phyloP scores from a whole-genome alignment of 2,329 filamentous ascomycete species.

The Rhynchosporium secalis region DNA sequence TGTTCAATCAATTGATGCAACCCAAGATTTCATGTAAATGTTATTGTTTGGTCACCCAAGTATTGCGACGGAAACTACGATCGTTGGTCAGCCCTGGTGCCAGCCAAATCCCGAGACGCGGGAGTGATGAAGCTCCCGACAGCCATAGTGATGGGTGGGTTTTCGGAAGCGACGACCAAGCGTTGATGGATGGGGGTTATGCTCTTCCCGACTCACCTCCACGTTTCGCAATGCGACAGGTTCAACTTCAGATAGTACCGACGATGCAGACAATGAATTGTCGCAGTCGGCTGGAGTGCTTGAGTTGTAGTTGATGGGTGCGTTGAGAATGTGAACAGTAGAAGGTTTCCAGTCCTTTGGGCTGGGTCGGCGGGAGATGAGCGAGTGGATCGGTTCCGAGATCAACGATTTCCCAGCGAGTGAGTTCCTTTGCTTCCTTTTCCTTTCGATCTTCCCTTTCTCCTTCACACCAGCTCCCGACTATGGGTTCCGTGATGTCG shows the following conservation, averaged over 20 bases:
- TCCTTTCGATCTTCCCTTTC: neutral
- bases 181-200: constrained; percentile 15
- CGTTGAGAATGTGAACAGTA: constrained; percentile 5
- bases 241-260: neutral
- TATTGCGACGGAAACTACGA: constrained; percentile 9
- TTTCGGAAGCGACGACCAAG: constrained; percentile 22
- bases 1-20: constrained; percentile 2
- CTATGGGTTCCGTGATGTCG: neutral
- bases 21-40: neutral
- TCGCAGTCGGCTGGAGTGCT: neutral
- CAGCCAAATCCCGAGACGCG: constrained; percentile 14
- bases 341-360: constrained; percentile 10
- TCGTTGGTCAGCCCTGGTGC: constrained; percentile 10
- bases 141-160: constrained; percentile 20
- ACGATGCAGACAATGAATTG: neutral
- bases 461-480: neutral
- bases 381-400: neutral
- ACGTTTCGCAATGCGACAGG: constrained; percentile 12
- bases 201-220: constrained; percentile 16
- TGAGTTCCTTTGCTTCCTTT: too few species aligned
- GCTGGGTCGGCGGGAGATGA: neutral
- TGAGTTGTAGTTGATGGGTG: constrained; percentile 1
- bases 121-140: constrained; percentile 19
- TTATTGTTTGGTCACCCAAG: constrained; percentile 4
- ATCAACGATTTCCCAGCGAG: neutral